Conservation (phyloP, 768 basidiomycete genomes). For the Termitomyces sp. region DNA sequence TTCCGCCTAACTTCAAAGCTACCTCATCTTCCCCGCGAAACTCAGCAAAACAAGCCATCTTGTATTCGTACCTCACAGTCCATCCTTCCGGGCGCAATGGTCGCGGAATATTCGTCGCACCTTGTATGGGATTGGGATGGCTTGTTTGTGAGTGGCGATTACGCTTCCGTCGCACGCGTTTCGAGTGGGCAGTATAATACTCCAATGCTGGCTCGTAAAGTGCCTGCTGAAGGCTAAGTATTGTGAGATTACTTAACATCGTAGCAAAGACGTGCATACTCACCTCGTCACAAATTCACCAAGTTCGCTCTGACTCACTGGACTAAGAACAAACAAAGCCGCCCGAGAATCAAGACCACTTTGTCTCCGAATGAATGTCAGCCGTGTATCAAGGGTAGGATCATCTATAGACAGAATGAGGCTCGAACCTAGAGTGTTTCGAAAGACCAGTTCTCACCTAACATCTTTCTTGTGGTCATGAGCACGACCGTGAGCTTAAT, state of each 20-base stretch:
- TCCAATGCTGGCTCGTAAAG: constrained; percentile 86
- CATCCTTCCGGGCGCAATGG: constrained; percentile 83
- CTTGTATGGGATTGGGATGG: constrained; percentile 46
- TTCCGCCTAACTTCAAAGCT: constrained; percentile 70
- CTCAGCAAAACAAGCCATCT: constrained; percentile 95
- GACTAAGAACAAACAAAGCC: constrained; percentile 90
- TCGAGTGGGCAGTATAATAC: constrained; percentile 90
- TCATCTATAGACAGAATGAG: constrained; percentile 53
- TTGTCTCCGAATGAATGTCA: constrained; percentile 84
- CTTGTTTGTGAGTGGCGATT: constrained; percentile 67
- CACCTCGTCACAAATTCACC: constrained; percentile 86
- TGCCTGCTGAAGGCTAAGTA: constrained; percentile 74
- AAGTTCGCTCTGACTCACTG: constrained; percentile 81
- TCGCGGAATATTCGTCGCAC: constrained; percentile 37
- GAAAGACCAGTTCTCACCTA: constrained; percentile 47
- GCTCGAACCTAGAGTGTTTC: neutral
- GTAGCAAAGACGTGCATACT: neutral
- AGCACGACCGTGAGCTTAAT: constrained; percentile 95
- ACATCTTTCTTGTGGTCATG: constrained; percentile 79
- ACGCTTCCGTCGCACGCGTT: constrained; percentile 86
- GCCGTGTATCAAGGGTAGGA: constrained; percentile 69
- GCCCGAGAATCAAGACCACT: constrained; percentile 89
- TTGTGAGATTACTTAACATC: neutral
- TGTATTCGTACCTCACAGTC: constrained; percentile 97
- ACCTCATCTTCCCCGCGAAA: constrained; percentile 90